phyloP scores from a whole-genome alignment of 805 yeast species.

The Priceomyces melissophilus region DNA sequence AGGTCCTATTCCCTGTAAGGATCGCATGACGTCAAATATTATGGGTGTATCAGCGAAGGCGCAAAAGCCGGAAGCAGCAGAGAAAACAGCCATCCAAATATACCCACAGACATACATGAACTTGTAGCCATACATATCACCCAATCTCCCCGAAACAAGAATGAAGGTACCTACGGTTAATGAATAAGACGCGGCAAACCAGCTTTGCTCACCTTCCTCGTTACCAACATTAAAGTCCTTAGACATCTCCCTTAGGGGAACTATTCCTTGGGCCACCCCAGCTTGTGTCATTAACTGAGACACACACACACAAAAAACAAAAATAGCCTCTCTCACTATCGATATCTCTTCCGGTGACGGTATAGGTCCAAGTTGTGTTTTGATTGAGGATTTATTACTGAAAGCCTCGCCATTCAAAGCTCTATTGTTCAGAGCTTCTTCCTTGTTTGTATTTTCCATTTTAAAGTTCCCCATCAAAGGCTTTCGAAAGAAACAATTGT shows the following conservation, averaged over 20 bases:
- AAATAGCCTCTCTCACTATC: conserved; percentile 16
- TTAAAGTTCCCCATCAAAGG: too few relatives aligned
- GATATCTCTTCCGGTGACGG: conserved; percentile 24
- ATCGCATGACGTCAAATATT: conserved; percentile 28
- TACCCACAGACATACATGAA: conserved; percentile 23
- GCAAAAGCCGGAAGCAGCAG: conserved; percentile 24
- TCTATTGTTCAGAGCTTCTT: too few relatives aligned
- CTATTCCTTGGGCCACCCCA: conserved; percentile 26
- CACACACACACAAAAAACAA: conserved; percentile 20
- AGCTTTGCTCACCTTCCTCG: conserved; percentile 28
- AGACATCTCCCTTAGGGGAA: conserved; percentile 15
- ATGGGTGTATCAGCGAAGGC: conserved; percentile 20
- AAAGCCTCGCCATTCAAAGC: too few relatives aligned
- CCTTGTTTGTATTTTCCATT: too few relatives aligned
- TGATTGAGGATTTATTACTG: neutral
- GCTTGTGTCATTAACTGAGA: conserved; percentile 32
- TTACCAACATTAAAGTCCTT: conserved; percentile 21
- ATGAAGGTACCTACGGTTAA: conserved; percentile 37
- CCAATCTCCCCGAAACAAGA: conserved; percentile 30
- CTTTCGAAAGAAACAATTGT: too few relatives aligned
- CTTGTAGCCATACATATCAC: conserved; percentile 36
- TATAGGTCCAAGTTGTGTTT: conserved; percentile 1
- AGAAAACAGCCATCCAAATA: conserved; percentile 18
- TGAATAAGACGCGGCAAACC: conserved; percentile 34
- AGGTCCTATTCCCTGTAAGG: conserved; percentile 34